Percentiles rank a stretch among this genome's conserved stretches.
Evolutionary conservation across 306 rosid species (phyloP).

Genomic region (Castanospermum australe): DNA sequence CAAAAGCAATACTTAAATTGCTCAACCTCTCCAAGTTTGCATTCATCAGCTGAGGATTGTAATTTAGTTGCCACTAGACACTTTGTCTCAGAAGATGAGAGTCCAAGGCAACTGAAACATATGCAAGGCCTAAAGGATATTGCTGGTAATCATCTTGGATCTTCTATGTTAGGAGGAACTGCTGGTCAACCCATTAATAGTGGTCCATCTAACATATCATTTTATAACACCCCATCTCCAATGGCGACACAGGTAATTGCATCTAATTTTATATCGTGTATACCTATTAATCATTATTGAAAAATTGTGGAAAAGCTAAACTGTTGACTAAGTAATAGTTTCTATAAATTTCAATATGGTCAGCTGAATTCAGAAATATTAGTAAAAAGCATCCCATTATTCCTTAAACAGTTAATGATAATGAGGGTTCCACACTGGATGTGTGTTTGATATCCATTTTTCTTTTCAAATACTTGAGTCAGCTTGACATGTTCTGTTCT

Average conservation of each 20-base stretch:
- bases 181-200: conserved; percentile 56
- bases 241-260: conserved; percentile 67
- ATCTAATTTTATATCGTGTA: conserved; percentile 10
- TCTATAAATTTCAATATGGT: conserved; percentile 9
- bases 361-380: background rate
- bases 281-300: background rate
- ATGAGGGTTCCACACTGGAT: background rate
- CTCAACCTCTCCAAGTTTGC: conserved; percentile 47
- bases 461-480: background rate
- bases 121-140: conserved; percentile 69
- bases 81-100: conserved; percentile 50
- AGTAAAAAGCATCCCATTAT: background rate
- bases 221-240: conserved; percentile 92
- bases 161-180: conserved; percentile 58
- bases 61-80: conserved; percentile 46
- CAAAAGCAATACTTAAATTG: conserved; percentile 74
- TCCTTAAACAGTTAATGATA: conserved; percentile 6
- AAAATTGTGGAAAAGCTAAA: conserved; percentile 1
- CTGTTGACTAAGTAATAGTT: background rate
- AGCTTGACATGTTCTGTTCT: conserved; percentile 2
- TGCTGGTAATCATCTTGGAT: conserved; percentile 61
- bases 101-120: conserved; percentile 69
- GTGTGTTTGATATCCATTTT: conserved; percentile 1
- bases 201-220: conserved; percentile 59
- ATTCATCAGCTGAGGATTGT: conserved; percentile 47